Evolutionary conservation across 768 basidiomycete genomes (phyloP).

Genomic region (Russula olivacea): DNA sequence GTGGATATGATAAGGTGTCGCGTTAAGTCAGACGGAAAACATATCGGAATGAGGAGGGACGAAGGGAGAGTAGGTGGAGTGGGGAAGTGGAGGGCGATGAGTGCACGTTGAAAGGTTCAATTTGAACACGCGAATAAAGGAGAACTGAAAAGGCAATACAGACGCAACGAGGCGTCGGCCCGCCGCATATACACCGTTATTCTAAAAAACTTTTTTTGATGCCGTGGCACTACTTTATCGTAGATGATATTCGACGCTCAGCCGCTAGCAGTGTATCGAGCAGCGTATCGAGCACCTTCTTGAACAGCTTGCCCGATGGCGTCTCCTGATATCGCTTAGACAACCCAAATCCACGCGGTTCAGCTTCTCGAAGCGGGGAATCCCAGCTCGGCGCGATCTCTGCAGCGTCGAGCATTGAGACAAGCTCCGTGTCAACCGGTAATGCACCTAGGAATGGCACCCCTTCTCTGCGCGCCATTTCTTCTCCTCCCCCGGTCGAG

Average conservation of each 20-base stretch:
- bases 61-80: background rate
- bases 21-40: background rate
- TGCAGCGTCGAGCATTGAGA: slow-evolving; percentile 73
- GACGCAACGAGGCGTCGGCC: slow-evolving; percentile 3
- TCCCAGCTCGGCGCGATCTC: slow-evolving; percentile 26
- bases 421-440: slow-evolving; percentile 90
- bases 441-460: slow-evolving; percentile 79
- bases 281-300: slow-evolving; percentile 43
- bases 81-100: background rate
- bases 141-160: background rate
- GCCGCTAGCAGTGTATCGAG: background rate
- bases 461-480: slow-evolving; percentile 72
- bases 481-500: slow-evolving; percentile 87
- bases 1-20: background rate
- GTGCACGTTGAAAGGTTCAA: slow-evolving; percentile 14
- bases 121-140: background rate
- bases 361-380: slow-evolving; percentile 25
- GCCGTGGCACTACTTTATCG: background rate
- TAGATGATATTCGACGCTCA: too few relatives aligned
- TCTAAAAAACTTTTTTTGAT: too few relatives aligned
- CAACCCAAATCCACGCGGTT: slow-evolving; percentile 42
- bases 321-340: slow-evolving; percentile 61
- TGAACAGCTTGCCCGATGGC: slow-evolving; percentile 63
- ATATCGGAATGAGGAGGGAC: background rate
- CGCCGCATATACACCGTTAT: background rate